Evolutionary conservation across 306 rosid genomes (phyloP).

Genomic region (Lupinus albus): DNA sequence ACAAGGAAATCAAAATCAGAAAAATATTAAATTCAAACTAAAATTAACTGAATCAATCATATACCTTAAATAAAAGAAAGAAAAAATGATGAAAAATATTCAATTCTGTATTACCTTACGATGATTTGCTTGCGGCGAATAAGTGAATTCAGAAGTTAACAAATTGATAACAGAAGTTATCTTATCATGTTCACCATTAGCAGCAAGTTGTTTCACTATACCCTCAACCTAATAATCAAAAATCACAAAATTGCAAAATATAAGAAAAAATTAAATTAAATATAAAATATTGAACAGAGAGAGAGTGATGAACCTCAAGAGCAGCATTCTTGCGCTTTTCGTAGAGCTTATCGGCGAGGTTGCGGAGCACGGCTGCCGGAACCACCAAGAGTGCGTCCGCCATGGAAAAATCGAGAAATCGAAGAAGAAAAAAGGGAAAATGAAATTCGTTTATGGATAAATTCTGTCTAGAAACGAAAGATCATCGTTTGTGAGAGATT

Average conservation of each 20-base stretch:
- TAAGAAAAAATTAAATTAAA: not conserved
- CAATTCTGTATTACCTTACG: conserved; percentile 63
- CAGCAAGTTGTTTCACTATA: conserved; percentile 80
- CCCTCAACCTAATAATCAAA: conserved; percentile 68
- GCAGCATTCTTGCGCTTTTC: conserved; percentile 99
- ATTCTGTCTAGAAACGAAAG: conserved; percentile 39
- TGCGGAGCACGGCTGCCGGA: conserved; percentile 82
- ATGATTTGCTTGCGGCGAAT: conserved; percentile 87
- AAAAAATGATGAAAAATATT: not conserved
- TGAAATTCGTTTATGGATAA: conserved; percentile 43
- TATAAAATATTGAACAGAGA: not conserved
- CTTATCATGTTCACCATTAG: conserved; percentile 80
- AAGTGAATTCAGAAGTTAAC: conserved; percentile 74
- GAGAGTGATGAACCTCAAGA: conserved; percentile 60
- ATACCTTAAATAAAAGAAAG: not conserved
- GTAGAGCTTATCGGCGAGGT: conserved; percentile 92
- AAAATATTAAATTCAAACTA: conserved; percentile 9
- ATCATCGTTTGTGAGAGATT: not conserved
- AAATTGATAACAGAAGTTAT: conserved; percentile 80
- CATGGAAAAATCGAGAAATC: conserved; percentile 45
- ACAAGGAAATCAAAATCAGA: conserved; percentile 9
- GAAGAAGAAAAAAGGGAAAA: not conserved
- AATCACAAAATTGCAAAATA: conserved; percentile 24
- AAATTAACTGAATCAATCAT: not conserved
- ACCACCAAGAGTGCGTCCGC: conserved; percentile 67